phyloP scores from a whole-genome alignment of 306 rosid species.

The Vigna unguiculata region DNA sequence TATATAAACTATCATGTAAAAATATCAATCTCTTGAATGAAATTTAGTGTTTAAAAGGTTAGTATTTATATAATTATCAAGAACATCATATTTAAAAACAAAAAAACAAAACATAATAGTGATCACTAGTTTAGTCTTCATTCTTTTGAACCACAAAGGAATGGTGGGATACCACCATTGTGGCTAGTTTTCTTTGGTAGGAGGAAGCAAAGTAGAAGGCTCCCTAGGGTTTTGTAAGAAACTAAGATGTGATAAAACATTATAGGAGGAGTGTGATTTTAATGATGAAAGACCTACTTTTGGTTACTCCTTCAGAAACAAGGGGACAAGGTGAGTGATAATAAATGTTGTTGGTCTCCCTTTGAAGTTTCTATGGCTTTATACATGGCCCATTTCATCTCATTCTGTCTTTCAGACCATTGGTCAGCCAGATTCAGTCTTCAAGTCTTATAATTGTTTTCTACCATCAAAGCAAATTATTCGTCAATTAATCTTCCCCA shows the following conservation, averaged over 20 bases:
- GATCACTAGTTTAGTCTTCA: neutral
- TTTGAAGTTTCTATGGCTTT: slow-evolving; percentile 36
- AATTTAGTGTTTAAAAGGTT: too few relatives aligned
- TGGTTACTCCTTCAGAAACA: slow-evolving; percentile 34
- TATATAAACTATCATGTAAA: too few relatives aligned
- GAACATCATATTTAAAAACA: too few relatives aligned
- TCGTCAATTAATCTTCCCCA: slow-evolving; percentile 46
- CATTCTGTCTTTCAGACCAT: slow-evolving; percentile 45
- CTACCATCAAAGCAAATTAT: slow-evolving; percentile 39
- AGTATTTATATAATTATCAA: too few relatives aligned
- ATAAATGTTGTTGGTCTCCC: slow-evolving; percentile 43
- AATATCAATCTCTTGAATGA: too few relatives aligned
- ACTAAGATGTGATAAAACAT: slow-evolving; percentile 11
- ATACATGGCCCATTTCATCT: slow-evolving; percentile 46
- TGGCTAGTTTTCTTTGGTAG: slow-evolving; percentile 31
- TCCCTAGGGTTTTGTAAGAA: slow-evolving; percentile 31
- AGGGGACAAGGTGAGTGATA: slow-evolving; percentile 42
- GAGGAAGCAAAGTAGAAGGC: slow-evolving; percentile 45
- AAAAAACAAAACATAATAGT: too few relatives aligned
- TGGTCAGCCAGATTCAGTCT: slow-evolving; percentile 42
- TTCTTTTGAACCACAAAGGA: slow-evolving; percentile 27
- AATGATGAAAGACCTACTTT: slow-evolving; percentile 44
- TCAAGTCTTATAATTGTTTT: slow-evolving; percentile 10
- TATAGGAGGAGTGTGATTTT: slow-evolving; percentile 33
- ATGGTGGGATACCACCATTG: slow-evolving; percentile 48